Evolutionary conservation across 371 early-diverging fungal genomes (phyloP).

Genomic region (Zychaea mexicana): DNA sequence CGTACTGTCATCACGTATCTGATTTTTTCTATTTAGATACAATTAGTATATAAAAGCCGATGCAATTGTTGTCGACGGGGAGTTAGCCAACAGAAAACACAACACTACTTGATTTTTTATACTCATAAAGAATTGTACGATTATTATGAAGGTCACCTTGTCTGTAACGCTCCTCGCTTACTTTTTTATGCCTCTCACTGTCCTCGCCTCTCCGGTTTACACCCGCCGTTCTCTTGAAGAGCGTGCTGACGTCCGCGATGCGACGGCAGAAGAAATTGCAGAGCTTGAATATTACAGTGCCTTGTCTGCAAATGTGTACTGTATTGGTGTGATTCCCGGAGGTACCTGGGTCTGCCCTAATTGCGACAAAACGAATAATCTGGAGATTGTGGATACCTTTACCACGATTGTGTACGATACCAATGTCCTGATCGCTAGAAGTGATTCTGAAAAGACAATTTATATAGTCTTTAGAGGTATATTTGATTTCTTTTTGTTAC

Average conservation of each 20-base stretch:
- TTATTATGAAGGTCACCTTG: too few species aligned
- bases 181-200: not conserved
- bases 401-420: slow-evolving; percentile 15
- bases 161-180: too few species aligned
- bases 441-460: slow-evolving; percentile 21
- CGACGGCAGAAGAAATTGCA: slow-evolving; percentile 3
- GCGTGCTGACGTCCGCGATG: not conserved
- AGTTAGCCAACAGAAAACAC: too few species aligned
- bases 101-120: too few species aligned
- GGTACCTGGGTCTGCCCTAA: slow-evolving; percentile 13
- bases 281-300: slow-evolving; percentile 7
- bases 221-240: not conserved
- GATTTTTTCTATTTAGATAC: too few species aligned
- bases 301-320: slow-evolving; percentile 17
- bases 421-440: slow-evolving; percentile 17
- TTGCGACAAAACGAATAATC: slow-evolving; percentile 9
- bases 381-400: slow-evolving; percentile 16
- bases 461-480: slow-evolving; percentile 26
- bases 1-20: too few species aligned
- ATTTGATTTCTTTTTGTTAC: too few species aligned
- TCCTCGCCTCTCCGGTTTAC: not conserved
- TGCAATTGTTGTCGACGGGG: too few species aligned
- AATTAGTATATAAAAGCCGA: too few species aligned
- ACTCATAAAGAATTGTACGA: too few species aligned
- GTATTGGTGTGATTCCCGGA: slow-evolving; percentile 18